phyloP scores from a whole-genome alignment of 768 basidiomycete genomes.

The Leccinum arenicola region DNA sequence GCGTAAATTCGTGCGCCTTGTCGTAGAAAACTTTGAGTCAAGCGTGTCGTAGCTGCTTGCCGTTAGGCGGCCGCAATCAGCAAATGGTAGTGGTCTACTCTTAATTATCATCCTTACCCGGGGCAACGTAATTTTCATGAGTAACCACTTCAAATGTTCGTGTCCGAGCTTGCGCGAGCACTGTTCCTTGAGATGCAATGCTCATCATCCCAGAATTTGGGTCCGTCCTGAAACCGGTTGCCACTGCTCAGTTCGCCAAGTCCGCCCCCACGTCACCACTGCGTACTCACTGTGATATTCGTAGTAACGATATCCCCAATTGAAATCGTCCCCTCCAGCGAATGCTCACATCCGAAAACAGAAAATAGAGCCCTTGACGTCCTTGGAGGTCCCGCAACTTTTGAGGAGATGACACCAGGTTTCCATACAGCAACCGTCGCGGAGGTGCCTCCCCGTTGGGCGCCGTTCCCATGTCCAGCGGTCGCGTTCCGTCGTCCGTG shows the following conservation, averaged over 20 bases:
- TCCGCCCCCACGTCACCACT: constrained; percentile 11
- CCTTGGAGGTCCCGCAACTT: constrained; percentile 79
- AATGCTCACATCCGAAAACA: constrained; percentile 90
- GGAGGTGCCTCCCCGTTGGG: constrained; percentile 42
- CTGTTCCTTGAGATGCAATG: constrained; percentile 56
- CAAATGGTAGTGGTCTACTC: constrained; percentile 13
- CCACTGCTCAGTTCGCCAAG: constrained; percentile 14
- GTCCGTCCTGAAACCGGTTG: constrained; percentile 40
- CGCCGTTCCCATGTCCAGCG: constrained; percentile 63
- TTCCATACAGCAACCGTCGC: constrained; percentile 75
- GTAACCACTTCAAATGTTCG: constrained; percentile 76
- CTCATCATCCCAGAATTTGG: constrained; percentile 44
- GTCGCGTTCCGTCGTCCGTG: constrained; percentile 60
- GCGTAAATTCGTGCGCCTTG: constrained; percentile 59
- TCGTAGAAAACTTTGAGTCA: constrained; percentile 56
- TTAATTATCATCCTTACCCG: constrained; percentile 51
- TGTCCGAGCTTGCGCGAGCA: constrained; percentile 72
- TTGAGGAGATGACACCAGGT: constrained; percentile 79
- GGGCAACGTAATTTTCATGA: constrained; percentile 71
- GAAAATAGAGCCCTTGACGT: constrained; percentile 78
- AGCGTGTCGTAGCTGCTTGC: constrained; percentile 42
- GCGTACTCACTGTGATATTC: constrained; percentile 66
- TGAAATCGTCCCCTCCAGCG: constrained; percentile 74
- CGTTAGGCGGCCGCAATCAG: constrained; percentile 18
- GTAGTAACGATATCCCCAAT: constrained; percentile 69